Conservation (phyloP, 2,329 filamentous ascomycete species). For the Trichoderma citrinoviride region DNA sequence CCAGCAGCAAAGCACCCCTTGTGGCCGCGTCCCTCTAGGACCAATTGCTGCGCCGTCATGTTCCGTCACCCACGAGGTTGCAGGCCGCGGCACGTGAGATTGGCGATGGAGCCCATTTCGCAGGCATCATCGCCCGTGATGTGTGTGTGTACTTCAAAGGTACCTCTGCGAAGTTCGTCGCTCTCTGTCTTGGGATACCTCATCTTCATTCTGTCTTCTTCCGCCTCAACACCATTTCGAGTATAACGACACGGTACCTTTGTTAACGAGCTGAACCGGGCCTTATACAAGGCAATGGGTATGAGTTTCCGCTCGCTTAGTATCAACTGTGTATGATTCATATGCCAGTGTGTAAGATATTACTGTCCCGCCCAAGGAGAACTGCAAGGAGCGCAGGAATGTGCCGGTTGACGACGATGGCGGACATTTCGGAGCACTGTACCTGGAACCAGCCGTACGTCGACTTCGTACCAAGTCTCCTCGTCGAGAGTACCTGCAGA, state of each 20-base stretch:
- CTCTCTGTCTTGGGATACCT: neutral
- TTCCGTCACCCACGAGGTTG: neutral
- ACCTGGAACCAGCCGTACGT: neutral
- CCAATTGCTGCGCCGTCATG: neutral
- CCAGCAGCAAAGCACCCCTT: neutral
- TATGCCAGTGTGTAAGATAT: neutral
- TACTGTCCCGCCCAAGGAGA: neutral
- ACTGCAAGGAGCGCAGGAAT: slow-evolving; percentile 16
- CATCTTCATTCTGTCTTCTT: neutral
- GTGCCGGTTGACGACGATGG: neutral
- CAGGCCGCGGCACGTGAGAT: slow-evolving; percentile 3
- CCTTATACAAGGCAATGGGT: neutral
- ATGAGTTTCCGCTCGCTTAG: no score
- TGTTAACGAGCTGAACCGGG: neutral
- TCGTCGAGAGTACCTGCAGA: neutral
- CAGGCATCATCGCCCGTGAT: neutral
- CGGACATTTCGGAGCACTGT: neutral
- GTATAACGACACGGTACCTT: neutral
- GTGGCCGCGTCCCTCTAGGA: neutral
- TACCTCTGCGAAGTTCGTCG: neutral
- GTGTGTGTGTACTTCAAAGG: neutral
- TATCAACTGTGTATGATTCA: neutral
- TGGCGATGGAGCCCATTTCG: neutral
- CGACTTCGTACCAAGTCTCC: neutral
- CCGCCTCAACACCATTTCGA: neutral